Conservation (phyloP, 345 rosid species). For the Microcos paniculata region DNA sequence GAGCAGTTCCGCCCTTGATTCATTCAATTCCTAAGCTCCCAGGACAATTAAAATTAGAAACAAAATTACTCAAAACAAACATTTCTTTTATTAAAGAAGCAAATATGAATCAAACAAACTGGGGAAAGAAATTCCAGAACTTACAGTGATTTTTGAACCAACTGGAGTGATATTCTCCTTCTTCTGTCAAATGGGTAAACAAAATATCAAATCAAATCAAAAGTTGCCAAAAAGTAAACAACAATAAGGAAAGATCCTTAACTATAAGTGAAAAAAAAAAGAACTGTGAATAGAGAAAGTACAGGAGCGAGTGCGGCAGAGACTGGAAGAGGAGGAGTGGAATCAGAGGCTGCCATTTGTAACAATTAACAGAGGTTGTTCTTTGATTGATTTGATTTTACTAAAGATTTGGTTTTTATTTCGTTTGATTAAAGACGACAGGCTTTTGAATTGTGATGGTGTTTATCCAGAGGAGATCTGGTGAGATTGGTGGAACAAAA, state of each 20-base stretch:
- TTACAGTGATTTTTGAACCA: constrained; percentile 67
- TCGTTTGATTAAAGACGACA: not conserved
- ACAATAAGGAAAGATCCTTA: not conserved
- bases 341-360: constrained; percentile 60
- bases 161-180: constrained; percentile 62
- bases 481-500: not conserved
- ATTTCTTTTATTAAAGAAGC: not conserved
- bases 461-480: not conserved
- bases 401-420: not conserved
- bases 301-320: constrained; percentile 49
- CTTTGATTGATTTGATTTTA: not conserved
- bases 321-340: constrained; percentile 39
- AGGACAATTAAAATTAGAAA: not conserved
- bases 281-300: constrained; percentile 13
- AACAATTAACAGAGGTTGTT: not conserved
- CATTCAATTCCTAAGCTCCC: constrained; percentile 60
- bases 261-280: not conserved
- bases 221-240: not conserved
- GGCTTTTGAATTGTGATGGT: not conserved
- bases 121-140: not conserved
- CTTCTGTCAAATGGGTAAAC: constrained; percentile 44
- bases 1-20: constrained; percentile 82
- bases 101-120: not conserved
- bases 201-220: not conserved
- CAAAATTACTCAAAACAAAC: not conserved